Percentiles rank a stretch among this genome's conserved stretches.
phyloP scores from a whole-genome alignment of 129 eudicot species.

The Centella asiatica region DNA sequence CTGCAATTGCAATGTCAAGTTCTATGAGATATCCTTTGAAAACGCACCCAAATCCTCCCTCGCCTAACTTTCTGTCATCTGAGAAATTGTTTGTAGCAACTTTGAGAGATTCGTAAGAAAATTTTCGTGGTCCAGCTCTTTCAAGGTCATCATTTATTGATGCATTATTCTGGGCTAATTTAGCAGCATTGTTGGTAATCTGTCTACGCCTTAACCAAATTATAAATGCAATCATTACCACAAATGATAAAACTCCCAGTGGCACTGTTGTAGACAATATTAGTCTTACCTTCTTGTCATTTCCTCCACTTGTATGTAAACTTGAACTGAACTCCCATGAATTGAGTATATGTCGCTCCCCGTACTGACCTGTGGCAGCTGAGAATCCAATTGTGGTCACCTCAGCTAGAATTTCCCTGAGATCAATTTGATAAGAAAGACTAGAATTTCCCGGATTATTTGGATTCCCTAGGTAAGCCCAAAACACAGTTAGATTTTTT shows the following conservation, averaged over 20 bases:
- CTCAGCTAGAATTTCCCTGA: conserved; percentile 18
- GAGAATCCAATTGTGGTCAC: conserved; percentile 23
- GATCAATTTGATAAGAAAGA: conserved; percentile 19
- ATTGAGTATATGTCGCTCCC: conserved; percentile 3
- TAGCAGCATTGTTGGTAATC: conserved; percentile 2
- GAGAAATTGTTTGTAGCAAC: conserved; percentile 3
- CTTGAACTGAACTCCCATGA: conserved; percentile 28
- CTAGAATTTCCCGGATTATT: background rate
- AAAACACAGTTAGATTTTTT: conserved; percentile 19
- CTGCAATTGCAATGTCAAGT: conserved; percentile 34
- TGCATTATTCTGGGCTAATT: conserved; percentile 12
- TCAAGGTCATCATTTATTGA: conserved; percentile 38
- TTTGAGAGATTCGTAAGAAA: background rate
- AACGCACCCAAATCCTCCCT: conserved; percentile 39
- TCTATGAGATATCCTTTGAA: conserved; percentile 37
- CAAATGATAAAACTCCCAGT: background rate
- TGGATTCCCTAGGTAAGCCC: conserved; percentile 12
- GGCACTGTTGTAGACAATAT: background rate
- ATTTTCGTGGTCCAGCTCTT: conserved; percentile 7
- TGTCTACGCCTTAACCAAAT: conserved; percentile 12
- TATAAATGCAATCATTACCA: background rate
- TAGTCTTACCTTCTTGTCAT: background rate
- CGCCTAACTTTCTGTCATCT: background rate
- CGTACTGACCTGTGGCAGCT: conserved; percentile 7
- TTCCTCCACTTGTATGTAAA: background rate